Percentiles rank a stretch among this genome's conserved stretches.
Evolutionary conservation across 768 basidiomycete species (phyloP).

Genomic region (Lactarius vividus): DNA sequence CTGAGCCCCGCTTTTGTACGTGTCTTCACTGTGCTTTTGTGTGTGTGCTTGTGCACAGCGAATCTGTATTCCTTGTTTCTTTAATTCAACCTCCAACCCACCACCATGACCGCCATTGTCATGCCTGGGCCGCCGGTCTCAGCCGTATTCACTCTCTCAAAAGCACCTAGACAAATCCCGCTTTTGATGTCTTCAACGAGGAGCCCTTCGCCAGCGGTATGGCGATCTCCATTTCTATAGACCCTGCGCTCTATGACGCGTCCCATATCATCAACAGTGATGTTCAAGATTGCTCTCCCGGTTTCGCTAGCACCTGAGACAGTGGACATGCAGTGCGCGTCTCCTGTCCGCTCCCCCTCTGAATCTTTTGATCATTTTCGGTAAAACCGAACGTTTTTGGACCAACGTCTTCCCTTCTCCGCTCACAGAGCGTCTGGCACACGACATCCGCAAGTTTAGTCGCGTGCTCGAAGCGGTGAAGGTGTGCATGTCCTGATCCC

Average conservation of each 20-base stretch:
- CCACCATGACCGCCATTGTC: constrained; percentile 10
- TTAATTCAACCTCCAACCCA: not conserved
- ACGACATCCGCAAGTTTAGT: constrained; percentile 37
- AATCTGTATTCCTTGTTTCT: constrained; percentile 22
- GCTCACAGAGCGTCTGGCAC: constrained; percentile 33
- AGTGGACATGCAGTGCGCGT: constrained; percentile 37
- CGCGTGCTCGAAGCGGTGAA: constrained; percentile 36
- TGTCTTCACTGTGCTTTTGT: constrained; percentile 18
- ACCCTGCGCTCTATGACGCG: constrained; percentile 35
- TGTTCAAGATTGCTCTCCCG: constrained; percentile 38
- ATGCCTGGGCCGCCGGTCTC: constrained; percentile 32
- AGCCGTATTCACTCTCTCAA: constrained; percentile 33
- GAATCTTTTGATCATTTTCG: constrained; percentile 33
- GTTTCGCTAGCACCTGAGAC: constrained; percentile 36
- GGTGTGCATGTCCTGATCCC: constrained; percentile 36
- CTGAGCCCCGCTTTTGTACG: constrained; percentile 18
- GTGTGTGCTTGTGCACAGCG: constrained; percentile 9
- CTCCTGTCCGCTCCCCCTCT: not conserved
- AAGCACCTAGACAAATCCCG: constrained; percentile 34
- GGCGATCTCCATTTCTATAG: constrained; percentile 38
- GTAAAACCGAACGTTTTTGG: constrained; percentile 39
- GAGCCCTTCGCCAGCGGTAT: constrained; percentile 34
- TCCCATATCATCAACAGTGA: constrained; percentile 40
- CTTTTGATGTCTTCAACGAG: constrained; percentile 38
- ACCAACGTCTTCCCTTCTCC: constrained; percentile 40